Percentiles rank a stretch among this genome's conserved stretches.
Evolutionary conservation across 2,329 filamentous ascomycete species (phyloP).

Genomic region (Xylogone sp.): DNA sequence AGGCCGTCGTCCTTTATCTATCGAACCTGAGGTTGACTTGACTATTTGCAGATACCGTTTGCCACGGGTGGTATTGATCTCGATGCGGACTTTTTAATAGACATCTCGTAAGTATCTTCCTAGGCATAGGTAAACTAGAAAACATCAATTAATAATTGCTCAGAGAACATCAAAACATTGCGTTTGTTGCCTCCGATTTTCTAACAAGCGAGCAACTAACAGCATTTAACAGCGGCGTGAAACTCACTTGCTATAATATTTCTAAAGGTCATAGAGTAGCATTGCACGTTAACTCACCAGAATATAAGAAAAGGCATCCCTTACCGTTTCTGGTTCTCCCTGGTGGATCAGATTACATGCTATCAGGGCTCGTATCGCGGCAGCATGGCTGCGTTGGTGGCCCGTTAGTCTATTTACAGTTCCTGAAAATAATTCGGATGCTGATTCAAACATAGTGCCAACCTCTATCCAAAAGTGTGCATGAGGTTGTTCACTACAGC

Average conservation of each 20-base stretch:
- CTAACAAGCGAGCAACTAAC: not conserved
- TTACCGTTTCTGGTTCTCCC: not conserved
- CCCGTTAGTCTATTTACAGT: not conserved
- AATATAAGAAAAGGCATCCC: not conserved
- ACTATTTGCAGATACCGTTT: not conserved
- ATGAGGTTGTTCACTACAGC: not conserved
- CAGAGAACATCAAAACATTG: not conserved
- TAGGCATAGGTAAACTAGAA: not conserved
- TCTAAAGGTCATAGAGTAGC: not conserved
- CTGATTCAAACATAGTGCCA: not conserved
- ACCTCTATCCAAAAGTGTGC: not conserved
- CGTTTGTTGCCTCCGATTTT: not conserved
- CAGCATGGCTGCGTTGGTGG: not conserved
- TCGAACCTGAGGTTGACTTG: not conserved
- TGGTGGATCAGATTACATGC: not conserved
- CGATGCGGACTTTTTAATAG: not conserved
- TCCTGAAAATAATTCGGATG: not conserved
- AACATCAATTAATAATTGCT: not conserved
- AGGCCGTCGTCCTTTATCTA: not conserved
- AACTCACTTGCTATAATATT: not conserved
- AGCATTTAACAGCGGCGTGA: not conserved
- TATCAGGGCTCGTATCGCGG: not conserved
- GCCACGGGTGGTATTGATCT: not conserved
- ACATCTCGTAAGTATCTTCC: not conserved
- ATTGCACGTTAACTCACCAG: not conserved